Base-by-base conservation (phyloP, 768 basidiomycete species). In the Cystoderma amianthinum region DNA sequence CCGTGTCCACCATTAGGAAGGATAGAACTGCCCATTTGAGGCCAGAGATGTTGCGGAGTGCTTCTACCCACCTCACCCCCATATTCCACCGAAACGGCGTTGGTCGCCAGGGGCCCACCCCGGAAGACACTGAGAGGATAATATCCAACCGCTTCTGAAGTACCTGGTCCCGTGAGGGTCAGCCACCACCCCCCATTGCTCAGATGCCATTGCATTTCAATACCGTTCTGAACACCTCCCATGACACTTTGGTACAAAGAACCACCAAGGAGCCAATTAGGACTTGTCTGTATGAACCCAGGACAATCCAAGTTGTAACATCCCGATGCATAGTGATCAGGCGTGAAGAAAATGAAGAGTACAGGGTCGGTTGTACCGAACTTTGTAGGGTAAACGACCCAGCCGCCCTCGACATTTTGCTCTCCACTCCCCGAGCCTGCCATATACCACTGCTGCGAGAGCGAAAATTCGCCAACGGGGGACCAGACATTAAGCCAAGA, bases 401-500 rank as follows among this genome's bases (percentile, higher is more conserved):
- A 36, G 13, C 35, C 35, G 12, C 35, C 35, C 35, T 36, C 35
- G 20, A 16, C 20, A 17, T 11, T 5, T 18, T 36, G 16, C 35
- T 12, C 12, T 7, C n/a, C n/a, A 7, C n/a, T 28, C 7, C 25
- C 25, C 7, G 25, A 28, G 7, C 35, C 35, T 3, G 12, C 35
- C 11, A 36, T 17, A 20, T 36, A 36, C 35, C 35, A 36, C 35
- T 36, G 35, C 35, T 36, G 35, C 3, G 35, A 36, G 35, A 36
- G 3, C 16, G 16, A 16, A 20, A 36, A 36, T 16, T 36, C 35
- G 15, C 13, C 35, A 17, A 36, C 17, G 18, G 35, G 35, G 18
- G 11, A 12, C 35, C 35, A 36, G 16, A 36, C 12, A 20, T 36
- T 36, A 16, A 36, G 20, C 35, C 35, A 36, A 12, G 35, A 36